These are phyloP conservation scores for Boletus reticuloceps DNA, from an alignment of 768 basidiomycete species.

Conservation along the genomic window DNA sequence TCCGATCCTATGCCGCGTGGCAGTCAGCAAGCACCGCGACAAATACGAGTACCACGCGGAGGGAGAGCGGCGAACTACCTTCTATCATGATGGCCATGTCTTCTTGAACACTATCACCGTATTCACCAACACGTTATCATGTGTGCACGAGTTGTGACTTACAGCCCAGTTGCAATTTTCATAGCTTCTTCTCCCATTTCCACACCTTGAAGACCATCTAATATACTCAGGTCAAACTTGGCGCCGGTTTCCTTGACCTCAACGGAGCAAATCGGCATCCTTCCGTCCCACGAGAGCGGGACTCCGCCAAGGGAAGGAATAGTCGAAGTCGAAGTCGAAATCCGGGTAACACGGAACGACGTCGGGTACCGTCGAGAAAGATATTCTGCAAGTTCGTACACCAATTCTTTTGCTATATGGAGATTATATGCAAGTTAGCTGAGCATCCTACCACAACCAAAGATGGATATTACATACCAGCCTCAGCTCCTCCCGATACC, in stretches of 20 bases:
- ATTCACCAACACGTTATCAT: conserved; percentile 5
- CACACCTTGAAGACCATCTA: conserved; percentile 14
- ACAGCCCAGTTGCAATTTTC: conserved; percentile 62
- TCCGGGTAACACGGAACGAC: conserved; percentile 50
- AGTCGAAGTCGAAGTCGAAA: conserved; percentile 1
- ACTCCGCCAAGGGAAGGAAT: conserved; percentile 22
- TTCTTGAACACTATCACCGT: conserved; percentile 46
- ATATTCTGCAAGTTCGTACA: conserved; percentile 68
- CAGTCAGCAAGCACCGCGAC: conserved; percentile 17
- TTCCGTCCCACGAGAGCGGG: conserved; percentile 39
- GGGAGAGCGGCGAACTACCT: conserved; percentile 34
- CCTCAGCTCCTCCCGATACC: conserved; percentile 30
- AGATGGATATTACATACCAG: conserved; percentile 18
- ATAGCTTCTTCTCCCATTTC: conserved; percentile 49
- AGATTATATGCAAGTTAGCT: not conserved
- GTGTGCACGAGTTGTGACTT: conserved; percentile 26
- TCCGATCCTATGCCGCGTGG: conserved; percentile 48
- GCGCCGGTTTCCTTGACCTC: conserved; percentile 47
- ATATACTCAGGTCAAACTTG: conserved; percentile 48
- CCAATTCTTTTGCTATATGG: conserved; percentile 57
- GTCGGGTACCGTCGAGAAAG: conserved; percentile 59
- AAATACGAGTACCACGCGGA: conserved; percentile 8
- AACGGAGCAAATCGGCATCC: conserved; percentile 49
- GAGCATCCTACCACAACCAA: not conserved
- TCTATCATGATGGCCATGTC: conserved; percentile 61